phyloP scores from a whole-genome alignment of 169 alveolate species.

The Perkinsus marinus region DNA sequence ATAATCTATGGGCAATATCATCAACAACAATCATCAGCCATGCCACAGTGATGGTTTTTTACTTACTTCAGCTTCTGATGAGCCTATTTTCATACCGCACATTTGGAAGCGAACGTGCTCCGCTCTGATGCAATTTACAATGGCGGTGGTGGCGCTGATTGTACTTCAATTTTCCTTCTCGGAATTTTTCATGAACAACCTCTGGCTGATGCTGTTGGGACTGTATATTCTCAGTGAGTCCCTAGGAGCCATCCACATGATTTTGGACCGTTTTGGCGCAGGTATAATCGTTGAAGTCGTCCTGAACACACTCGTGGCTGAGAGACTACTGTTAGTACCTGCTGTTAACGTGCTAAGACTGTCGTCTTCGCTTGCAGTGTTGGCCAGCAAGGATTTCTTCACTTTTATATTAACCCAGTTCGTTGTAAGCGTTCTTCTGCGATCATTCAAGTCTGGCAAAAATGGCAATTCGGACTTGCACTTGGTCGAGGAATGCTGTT shows the following conservation, averaged over 20 bases:
- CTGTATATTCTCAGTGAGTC: background rate
- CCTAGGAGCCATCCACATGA: background rate
- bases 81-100: slow-evolving; percentile 5
- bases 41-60: background rate
- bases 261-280: background rate
- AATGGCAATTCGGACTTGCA: too few species aligned
- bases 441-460: too few species aligned
- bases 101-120: slow-evolving; percentile 2
- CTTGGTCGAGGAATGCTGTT: too few species aligned
- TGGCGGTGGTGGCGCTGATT: background rate
- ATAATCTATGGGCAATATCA: too few species aligned
- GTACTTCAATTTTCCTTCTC: slow-evolving; percentile 7
- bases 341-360: background rate
- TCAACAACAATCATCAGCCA: too few species aligned
- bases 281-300: background rate
- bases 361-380: background rate
- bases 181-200: background rate
- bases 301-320: background rate
- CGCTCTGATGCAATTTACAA: background rate
- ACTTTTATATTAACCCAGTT: background rate
- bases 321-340: background rate
- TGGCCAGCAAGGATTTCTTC: background rate
- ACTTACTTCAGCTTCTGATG: background rate
- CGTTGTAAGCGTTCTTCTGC: background rate
- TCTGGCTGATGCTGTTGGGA: background rate